Base-by-base conservation (phyloP, 2,329 filamentous ascomycete species). In the Penicillium sp. region DNA sequence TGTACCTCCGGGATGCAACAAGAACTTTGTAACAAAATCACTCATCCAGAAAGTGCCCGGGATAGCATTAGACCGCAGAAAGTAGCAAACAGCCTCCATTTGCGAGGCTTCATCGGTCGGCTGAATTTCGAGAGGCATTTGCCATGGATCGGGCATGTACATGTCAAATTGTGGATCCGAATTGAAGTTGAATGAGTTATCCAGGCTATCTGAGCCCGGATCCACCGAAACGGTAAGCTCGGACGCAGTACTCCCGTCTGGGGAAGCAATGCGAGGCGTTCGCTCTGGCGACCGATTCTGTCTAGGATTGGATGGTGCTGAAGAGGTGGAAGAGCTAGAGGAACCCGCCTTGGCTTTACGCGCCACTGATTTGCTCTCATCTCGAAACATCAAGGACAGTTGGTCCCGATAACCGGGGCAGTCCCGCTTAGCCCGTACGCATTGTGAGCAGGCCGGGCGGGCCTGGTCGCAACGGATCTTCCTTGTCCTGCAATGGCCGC, bases 331-430 rank as follows among this genome's bases (percentile, higher is more conserved):
- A 26, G 51, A 13, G 33, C 26, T 44, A 46, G 43, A 41, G 39
- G 34, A 42, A 24, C 16, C 26, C 16, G 53, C 56, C 74, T 81
- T 68, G 75, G 79, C 24, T 64, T 83, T 85, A 56, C 78, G 78
- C 24, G 83, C 80, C 42, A 86, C 83, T 61, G 85, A 82, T 60
- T 75, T 80, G 61, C 81, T 86, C 70, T 87, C 83, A 71, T 87
- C 83, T 34, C 84, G 81, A 65, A 87, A 87, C 79, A 86, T 81
- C 52, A 86, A 73, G 29, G 83, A 83, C 31, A 86, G 71, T 66
- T 85, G 81, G 57, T 86, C 83, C 59, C 84, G 78, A 62, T 87
- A 86, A 6, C 84, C 84, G 18, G 83, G 82, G 60, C 84, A 87
- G 61, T 74, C 78, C 67, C 83, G 82, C 62, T 79, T 77, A 42